These are phyloP conservation scores for Diaporthe longicolla DNA, from an alignment of 2,329 filamentous ascomycete genomes.

Conservation along the genomic window DNA sequence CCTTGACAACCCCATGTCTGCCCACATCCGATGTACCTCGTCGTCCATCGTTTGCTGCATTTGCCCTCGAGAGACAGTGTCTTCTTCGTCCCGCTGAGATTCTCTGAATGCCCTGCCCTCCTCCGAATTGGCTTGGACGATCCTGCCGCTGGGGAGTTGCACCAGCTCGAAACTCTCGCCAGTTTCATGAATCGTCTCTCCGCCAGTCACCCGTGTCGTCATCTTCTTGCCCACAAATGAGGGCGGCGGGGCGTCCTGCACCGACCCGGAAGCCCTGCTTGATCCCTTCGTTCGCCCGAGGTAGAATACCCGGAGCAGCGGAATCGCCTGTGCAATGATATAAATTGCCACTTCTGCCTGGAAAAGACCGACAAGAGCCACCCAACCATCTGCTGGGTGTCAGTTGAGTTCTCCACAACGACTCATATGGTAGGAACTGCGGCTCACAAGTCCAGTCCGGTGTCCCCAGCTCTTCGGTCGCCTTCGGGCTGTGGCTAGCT, in stretches of 20 bases:
- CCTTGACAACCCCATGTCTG: slow-evolving; percentile 37
- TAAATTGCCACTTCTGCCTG: slow-evolving; percentile 38
- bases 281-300: slow-evolving; percentile 14
- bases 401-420: not conserved
- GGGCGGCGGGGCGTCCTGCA: not conserved
- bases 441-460: slow-evolving; percentile 38
- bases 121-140: slow-evolving; percentile 37
- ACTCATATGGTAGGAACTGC: too few relatives aligned
- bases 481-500: slow-evolving; percentile 20
- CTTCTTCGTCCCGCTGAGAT: not conserved
- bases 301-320: slow-evolving; percentile 33
- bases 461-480: slow-evolving; percentile 23
- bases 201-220: slow-evolving; percentile 12
- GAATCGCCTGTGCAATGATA: slow-evolving; percentile 38
- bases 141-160: slow-evolving; percentile 33
- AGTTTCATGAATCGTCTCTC: slow-evolving; percentile 8
- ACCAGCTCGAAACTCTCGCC: slow-evolving; percentile 35
- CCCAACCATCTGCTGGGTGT: slow-evolving; percentile 28
- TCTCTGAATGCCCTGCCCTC: slow-evolving; percentile 24
- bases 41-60: slow-evolving; percentile 18
- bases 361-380: slow-evolving; percentile 26
- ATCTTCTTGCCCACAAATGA: slow-evolving; percentile 6
- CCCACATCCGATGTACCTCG: slow-evolving; percentile 35
- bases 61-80: not conserved
- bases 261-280: not conserved